These are phyloP conservation scores for Microbotryomycetes sp. DNA, from an alignment of 1,284 basidiomycete species.

Conservation along the genomic window DNA sequence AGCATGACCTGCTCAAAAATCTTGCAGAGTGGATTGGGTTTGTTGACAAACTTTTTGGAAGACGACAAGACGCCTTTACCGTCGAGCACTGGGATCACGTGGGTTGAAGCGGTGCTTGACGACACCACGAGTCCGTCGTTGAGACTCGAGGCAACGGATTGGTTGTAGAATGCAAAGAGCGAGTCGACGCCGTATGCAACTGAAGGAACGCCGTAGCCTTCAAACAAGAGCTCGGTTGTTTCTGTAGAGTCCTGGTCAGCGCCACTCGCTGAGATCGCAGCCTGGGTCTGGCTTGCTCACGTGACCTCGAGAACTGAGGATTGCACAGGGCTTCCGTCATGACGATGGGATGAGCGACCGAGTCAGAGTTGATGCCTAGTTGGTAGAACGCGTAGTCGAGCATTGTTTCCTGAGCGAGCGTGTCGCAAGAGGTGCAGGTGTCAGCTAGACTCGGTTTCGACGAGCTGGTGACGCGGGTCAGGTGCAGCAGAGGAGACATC, in stretches of 20 bases:
- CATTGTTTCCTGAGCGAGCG: constrained; percentile 71
- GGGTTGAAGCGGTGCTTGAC: constrained; percentile 77
- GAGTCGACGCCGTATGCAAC: constrained; percentile 86
- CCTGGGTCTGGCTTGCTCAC: constrained; percentile 10
- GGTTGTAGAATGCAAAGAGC: constrained; percentile 74
- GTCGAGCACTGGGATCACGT: constrained; percentile 72
- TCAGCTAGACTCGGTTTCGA: neutral
- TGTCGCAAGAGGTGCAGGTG: neutral
- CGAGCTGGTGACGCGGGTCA: neutral
- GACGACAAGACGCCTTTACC: constrained; percentile 74
- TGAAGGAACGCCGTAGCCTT: constrained; percentile 81
- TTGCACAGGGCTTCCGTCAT: constrained; percentile 92
- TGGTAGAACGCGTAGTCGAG: constrained; percentile 86
- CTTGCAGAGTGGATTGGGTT: neutral
- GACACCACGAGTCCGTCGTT: constrained; percentile 74
- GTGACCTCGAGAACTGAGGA: constrained; percentile 71
- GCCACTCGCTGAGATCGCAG: neutral
- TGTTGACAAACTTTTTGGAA: constrained; percentile 62
- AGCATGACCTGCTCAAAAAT: neutral
- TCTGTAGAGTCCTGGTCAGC: constrained; percentile 49
- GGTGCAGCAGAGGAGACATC: neutral
- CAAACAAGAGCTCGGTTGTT: constrained; percentile 94
- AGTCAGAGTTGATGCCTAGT: constrained; percentile 65
- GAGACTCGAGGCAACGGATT: constrained; percentile 55
- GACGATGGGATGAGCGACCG: constrained; percentile 75